Conservation (phyloP, 371 early-diverging fungal species). For the Syncephalis fuscata region DNA sequence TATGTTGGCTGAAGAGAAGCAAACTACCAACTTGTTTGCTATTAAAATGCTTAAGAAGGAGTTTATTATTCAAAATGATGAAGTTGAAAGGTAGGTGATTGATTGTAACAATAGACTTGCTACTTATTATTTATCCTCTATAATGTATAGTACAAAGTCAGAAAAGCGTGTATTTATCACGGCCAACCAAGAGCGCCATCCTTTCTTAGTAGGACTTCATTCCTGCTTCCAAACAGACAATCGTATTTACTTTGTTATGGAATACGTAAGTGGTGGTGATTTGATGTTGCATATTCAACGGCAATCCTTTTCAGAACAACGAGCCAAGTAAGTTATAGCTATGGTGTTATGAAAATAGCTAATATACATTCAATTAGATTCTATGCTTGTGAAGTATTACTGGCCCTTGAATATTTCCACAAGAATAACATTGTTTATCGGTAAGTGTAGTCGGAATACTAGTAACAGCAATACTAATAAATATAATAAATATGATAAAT, state of each 20-base stretch:
- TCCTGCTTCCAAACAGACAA: conserved; percentile 89
- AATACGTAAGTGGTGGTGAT: conserved; percentile 98
- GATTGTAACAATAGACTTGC: too few relatives aligned
- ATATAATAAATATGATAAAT: neutral
- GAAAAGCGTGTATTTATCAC: conserved; percentile 88
- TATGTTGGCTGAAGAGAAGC: conserved; percentile 85
- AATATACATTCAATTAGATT: conserved; percentile 26
- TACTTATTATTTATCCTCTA: conserved; percentile 12
- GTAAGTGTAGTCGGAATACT: too few relatives aligned
- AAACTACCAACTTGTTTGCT: conserved; percentile 63
- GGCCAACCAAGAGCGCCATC: conserved; percentile 75
- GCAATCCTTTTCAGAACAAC: conserved; percentile 65
- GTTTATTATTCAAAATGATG: conserved; percentile 81
- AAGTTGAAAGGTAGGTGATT: conserved; percentile 46
- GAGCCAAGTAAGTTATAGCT: conserved; percentile 34
- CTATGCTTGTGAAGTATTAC: conserved; percentile 91
- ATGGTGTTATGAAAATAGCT: neutral
- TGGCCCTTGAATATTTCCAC: conserved; percentile 95
- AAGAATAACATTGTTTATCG: conserved; percentile 87
- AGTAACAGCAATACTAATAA: neutral
- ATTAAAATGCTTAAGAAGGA: conserved; percentile 97
- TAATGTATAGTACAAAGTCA: conserved; percentile 57
- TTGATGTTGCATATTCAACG: conserved; percentile 93
- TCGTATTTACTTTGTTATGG: conserved; percentile 96
- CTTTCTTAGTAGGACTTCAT: conserved; percentile 94